Evolutionary conservation across 129 eudicot genomes (phyloP).

Genomic region (Ambrosia artemisiifolia): DNA sequence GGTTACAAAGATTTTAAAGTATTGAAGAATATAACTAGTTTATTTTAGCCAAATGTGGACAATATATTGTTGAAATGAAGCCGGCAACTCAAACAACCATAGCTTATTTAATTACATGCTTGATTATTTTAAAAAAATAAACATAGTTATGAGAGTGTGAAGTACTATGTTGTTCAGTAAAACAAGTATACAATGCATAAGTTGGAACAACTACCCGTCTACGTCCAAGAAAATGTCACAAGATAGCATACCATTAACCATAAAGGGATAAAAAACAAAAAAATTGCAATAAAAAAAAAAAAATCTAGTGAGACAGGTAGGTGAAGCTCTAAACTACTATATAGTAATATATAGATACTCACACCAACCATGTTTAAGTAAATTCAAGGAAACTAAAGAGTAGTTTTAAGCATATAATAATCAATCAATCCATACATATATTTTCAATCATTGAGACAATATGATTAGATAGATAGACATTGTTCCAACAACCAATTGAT

Average conservation of each 20-base stretch:
- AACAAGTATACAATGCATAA: background rate
- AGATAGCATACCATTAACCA: background rate
- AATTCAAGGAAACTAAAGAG: background rate
- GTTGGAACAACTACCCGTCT: background rate
- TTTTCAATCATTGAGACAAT: conserved; percentile 5
- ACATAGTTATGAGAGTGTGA: conserved; percentile 1
- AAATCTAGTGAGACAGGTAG: background rate
- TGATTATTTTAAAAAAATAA: background rate
- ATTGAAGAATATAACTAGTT: too few species aligned
- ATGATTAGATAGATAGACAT: background rate
- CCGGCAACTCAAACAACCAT: conserved; percentile 26
- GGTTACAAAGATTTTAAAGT: too few species aligned
- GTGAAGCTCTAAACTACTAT: conserved; percentile 29
- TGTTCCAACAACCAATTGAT: conserved; percentile 16
- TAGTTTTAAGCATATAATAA: conserved; percentile 14
- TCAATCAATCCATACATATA: conserved; percentile 6
- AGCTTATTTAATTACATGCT: conserved; percentile 7
- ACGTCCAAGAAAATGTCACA: background rate
- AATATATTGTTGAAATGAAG: conserved; percentile 25
- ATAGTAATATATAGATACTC: conserved; percentile 44
- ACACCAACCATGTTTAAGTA: conserved; percentile 44
- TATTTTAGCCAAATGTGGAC: conserved; percentile 25
- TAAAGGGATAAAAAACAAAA: background rate
- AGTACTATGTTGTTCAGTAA: background rate
- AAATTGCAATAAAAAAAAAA: background rate